phyloP scores from a whole-genome alignment of 257 asterid genomes.

The Fraxinus cuspidata region DNA sequence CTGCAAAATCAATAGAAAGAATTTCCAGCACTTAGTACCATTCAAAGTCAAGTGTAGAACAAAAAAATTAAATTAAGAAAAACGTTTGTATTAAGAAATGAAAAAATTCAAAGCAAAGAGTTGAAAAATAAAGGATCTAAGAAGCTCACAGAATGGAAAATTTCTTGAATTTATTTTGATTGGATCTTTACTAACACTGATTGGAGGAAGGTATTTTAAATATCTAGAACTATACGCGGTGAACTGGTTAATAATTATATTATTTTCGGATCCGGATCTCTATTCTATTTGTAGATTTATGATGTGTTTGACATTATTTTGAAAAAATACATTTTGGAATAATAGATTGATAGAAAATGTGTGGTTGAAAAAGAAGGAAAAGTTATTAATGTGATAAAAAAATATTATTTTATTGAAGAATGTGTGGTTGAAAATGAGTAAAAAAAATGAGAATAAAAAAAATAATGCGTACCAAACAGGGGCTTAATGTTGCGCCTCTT shows the following conservation, averaged over 20 bases:
- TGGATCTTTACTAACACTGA: constrained; percentile 31
- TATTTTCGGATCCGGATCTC: too few relatives aligned
- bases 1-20: background rate
- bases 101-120: background rate
- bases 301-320: too few relatives aligned
- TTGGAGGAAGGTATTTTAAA: constrained; percentile 24
- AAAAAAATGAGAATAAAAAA: too few relatives aligned
- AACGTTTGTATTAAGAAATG: constrained; percentile 12
- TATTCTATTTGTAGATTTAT: too few relatives aligned
- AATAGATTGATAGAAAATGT: too few relatives aligned
- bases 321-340: too few relatives aligned
- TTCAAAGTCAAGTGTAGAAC: background rate
- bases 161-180: constrained; percentile 16
- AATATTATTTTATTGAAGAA: too few relatives aligned
- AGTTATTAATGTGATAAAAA: too few relatives aligned
- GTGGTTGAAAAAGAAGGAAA: too few relatives aligned
- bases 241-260: background rate
- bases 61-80: background rate
- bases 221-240: background rate
- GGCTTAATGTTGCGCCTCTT: too few relatives aligned
- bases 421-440: too few relatives aligned
- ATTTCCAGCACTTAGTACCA: background rate
- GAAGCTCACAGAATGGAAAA: constrained; percentile 1
- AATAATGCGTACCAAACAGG: too few relatives aligned
- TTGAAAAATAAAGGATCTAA: background rate